Conservation (phyloP, 2,329 filamentous ascomycete species). For the Botrytis paeoniae region DNA sequence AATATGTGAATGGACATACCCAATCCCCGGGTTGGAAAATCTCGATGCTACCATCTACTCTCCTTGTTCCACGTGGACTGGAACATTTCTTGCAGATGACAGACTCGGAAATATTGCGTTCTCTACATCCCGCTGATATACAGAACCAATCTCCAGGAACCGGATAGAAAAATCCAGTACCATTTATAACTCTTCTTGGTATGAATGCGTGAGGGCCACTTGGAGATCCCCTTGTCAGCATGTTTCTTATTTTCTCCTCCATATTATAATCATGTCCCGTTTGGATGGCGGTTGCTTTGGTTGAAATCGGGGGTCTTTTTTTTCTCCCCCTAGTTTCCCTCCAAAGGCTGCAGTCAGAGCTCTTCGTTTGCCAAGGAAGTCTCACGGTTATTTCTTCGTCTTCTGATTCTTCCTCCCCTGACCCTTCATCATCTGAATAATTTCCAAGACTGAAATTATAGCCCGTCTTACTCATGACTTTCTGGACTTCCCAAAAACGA, state of each 20-base stretch:
- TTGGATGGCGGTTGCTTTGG: background rate
- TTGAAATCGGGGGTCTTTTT: background rate
- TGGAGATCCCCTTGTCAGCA: background rate
- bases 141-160: background rate
- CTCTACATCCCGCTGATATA: background rate
- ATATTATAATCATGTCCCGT: background rate
- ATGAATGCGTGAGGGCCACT: background rate
- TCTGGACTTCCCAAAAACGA: background rate
- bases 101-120: background rate
- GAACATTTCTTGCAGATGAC: background rate
- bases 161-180: background rate
- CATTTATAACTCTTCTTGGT: background rate
- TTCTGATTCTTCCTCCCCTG: background rate
- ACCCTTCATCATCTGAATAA: background rate
- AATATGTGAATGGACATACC: background rate
- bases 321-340: background rate
- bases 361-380: background rate
- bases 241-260: background rate
- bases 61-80: background rate
- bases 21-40: background rate
- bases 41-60: background rate
- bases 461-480: background rate
- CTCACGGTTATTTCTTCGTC: background rate
- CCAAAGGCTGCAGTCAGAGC: background rate
- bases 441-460: background rate